Evolutionary conservation across 768 basidiomycete genomes (phyloP), one percentile per base, ranked within the genome.

Genomic region (Boletus tylopilopsis): DNA sequence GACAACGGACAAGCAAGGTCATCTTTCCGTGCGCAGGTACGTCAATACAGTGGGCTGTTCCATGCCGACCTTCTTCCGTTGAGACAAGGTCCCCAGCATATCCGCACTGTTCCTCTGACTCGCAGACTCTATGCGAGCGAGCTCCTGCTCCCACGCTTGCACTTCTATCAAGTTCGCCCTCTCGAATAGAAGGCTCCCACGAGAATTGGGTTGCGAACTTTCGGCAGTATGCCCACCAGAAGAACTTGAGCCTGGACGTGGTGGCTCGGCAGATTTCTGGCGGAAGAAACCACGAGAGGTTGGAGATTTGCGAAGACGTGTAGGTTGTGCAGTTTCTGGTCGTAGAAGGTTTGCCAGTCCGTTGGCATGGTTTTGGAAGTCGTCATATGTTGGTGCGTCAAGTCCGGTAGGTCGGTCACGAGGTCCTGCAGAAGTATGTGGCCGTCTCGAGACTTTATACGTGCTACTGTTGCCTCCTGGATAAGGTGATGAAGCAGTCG

Each of bases 121-220:
- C 66, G 71, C 71, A 57, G 73, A 68, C 68, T 89, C 87, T 56
- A 90, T 87, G 53, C 79, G 75, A 51, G 75, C 80, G 38, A 89
- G 74, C 71, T 90, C 87, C 63, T 80, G 81, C 66, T 90, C 89
- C 88, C 89, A 91, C 55, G 83, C 88, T 47, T 74, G 71, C 62
- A 81, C 71, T 36, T 75, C 73, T 30, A 69, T 57, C 21, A 57
- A 57, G 47, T 50, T 69, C 58, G 49, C 68, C 58, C 38, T 66
- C 58, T 63, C 62, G 16, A 57, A 54, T 29, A 62, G 45, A 35
- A 63, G 55, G 43, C 55, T 57, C 6, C 40, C 61, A 12, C 27
- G 49, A 15, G 47, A 44, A 25, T 54, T 57, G 35, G 52, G 39
- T 21, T 55, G 56, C n/a, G 53, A 50, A 30, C 55, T 55, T 36